Evolutionary conservation across 2,329 filamentous ascomycete species (phyloP).

Genomic region (Claviceps sp.): DNA sequence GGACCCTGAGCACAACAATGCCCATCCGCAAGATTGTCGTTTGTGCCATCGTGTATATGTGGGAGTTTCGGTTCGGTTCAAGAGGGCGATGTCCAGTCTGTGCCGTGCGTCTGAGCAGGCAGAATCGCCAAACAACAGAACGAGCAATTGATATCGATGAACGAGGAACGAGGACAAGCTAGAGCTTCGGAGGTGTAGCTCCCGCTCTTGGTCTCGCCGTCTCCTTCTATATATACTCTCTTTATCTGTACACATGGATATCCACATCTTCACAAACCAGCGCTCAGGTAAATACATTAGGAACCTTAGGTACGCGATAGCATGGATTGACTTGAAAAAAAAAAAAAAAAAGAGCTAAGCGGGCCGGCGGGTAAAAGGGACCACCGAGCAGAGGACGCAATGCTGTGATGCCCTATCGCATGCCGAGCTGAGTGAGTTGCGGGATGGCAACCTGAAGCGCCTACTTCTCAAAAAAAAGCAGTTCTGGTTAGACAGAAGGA

Average conservation of each 20-base stretch:
- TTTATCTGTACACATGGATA: neutral
- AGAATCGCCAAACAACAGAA: neutral
- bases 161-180: neutral
- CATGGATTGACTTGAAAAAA: neutral
- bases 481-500: neutral
- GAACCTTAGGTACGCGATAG: neutral
- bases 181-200: too few relatives aligned
- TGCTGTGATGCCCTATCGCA: neutral
- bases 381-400: neutral
- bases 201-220: neutral
- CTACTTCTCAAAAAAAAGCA: neutral
- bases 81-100: neutral
- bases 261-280: neutral
- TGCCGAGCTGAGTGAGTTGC: neutral
- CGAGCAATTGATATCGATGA: neutral
- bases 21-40: constrained; percentile 8
- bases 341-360: neutral
- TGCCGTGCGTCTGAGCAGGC: neutral
- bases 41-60: neutral
- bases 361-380: neutral
- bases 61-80: neutral
- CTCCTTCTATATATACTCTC: neutral
- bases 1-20: constrained; percentile 11
- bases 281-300: neutral
- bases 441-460: neutral